phyloP scores from a whole-genome alignment of 2,329 filamentous ascomycete genomes.

The Aspergillus sp. region DNA sequence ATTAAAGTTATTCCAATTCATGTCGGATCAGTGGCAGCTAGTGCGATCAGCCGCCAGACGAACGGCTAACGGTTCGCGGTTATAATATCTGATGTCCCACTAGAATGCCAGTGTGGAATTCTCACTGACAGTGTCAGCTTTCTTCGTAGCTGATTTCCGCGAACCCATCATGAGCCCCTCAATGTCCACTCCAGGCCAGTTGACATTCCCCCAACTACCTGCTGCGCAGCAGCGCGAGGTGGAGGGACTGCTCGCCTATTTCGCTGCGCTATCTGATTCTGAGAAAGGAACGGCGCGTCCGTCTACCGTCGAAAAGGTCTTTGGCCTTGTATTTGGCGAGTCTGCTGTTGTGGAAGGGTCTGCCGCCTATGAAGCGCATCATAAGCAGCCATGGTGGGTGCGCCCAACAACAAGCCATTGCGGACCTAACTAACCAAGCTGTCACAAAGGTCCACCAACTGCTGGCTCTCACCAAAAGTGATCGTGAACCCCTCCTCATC shows the following conservation, averaged over 20 bases:
- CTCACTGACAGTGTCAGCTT: too few species aligned
- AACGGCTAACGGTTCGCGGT: background rate
- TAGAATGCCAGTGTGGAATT: too few species aligned
- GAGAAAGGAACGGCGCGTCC: background rate
- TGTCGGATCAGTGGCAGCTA: background rate
- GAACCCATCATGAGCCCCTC: background rate
- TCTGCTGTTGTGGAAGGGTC: conserved; percentile 5
- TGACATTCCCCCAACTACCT: background rate
- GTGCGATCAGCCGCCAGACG: too few species aligned
- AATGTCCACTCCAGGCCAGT: background rate
- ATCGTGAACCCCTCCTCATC: background rate
- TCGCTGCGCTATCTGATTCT: background rate
- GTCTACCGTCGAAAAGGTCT: background rate
- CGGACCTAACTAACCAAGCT: background rate
- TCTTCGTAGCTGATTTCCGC: too few species aligned
- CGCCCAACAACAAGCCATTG: too few species aligned
- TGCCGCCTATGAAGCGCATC: conserved; percentile 4
- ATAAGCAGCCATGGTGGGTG: conserved; percentile 1
- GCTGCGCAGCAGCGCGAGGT: background rate
- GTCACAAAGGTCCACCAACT: background rate
- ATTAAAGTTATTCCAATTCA: background rate
- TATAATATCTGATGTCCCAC: background rate
- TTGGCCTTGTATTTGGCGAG: conserved; percentile 6
- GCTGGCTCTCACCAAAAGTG: background rate
- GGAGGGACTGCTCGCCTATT: background rate